Evolutionary conservation across 768 basidiomycete species (phyloP).

Genomic region (Lyophyllum shimeji): DNA sequence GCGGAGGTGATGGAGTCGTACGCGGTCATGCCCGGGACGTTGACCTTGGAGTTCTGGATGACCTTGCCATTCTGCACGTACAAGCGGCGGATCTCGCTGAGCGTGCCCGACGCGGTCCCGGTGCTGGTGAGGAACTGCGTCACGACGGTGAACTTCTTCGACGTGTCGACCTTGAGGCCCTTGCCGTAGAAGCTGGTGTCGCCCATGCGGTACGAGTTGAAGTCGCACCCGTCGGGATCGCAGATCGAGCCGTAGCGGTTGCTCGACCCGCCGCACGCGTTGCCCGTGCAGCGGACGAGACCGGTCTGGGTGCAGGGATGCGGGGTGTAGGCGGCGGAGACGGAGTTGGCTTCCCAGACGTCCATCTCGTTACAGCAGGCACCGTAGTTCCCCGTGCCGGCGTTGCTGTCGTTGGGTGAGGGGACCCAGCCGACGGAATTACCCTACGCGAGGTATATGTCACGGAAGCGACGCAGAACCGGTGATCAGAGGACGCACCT

Average conservation of each 20-base stretch:
- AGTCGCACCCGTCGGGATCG: conserved; percentile 59
- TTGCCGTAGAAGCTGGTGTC: conserved; percentile 43
- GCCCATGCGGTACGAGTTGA: conserved; percentile 38
- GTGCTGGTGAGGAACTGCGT: conserved; percentile 54
- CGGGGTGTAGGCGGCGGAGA: conserved; percentile 49
- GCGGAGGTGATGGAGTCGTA: conserved; percentile 47
- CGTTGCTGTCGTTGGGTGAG: conserved; percentile 38
- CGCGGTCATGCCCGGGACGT: conserved; percentile 39
- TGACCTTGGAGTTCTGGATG: conserved; percentile 47
- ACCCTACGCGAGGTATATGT: conserved; percentile 29
- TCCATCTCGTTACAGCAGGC: conserved; percentile 61
- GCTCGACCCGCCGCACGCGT: conserved; percentile 31
- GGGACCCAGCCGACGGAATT: conserved; percentile 44
- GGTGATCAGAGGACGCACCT: conserved; percentile 29
- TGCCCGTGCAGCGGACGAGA: conserved; percentile 41
- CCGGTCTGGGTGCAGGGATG: conserved; percentile 44
- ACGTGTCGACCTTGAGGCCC: conserved; percentile 49
- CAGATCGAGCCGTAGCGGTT: conserved; percentile 44
- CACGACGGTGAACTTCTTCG: conserved; percentile 50
- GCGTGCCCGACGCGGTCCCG: conserved; percentile 44
- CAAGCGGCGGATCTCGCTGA: conserved; percentile 52
- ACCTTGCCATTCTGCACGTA: conserved; percentile 54
- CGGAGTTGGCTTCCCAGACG: conserved; percentile 57
- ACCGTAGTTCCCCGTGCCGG: conserved; percentile 44
- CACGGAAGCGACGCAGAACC: background rate